Percentiles rank a stretch among this genome's conserved stretches.
These are phyloP conservation scores for Cadophora luteo-olivacea DNA, from an alignment of 2,329 filamentous ascomycete genomes.

Conservation along the genomic window DNA sequence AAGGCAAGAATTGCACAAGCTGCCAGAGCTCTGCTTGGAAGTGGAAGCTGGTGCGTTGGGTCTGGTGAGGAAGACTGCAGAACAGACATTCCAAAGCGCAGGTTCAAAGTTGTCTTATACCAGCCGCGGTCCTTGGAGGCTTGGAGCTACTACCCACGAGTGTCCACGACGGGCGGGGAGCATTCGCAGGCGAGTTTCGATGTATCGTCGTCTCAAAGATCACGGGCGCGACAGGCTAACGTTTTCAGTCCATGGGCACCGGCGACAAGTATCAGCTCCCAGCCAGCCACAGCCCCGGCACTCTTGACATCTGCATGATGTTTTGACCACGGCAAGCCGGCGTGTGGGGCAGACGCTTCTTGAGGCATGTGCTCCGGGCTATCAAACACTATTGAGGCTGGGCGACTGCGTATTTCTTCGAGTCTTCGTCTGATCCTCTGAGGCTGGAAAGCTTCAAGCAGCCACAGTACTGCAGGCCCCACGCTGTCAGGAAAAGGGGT, in stretches of 20 bases:
- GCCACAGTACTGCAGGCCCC: conserved; percentile 20
- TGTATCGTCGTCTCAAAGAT: conserved; percentile 39
- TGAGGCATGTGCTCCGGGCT: conserved; percentile 29
- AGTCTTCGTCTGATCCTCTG: conserved; percentile 33
- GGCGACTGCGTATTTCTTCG: conserved; percentile 8
- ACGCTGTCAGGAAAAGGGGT: conserved; percentile 25
- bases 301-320: conserved; percentile 34
- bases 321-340: conserved; percentile 29
- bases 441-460: conserved; percentile 25
- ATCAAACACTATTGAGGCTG: conserved; percentile 34
- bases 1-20: conserved; percentile 43
- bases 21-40: conserved; percentile 56
- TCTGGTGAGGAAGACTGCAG: conserved; percentile 42
- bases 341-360: conserved; percentile 14
- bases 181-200: conserved; percentile 41
- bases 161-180: conserved; percentile 8
- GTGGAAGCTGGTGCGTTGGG: conserved; percentile 38
- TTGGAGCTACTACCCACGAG: conserved; percentile 11
- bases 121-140: conserved; percentile 23
- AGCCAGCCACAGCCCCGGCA: conserved; percentile 20
- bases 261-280: conserved; percentile 25
- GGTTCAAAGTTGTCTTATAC: conserved; percentile 34
- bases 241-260: conserved; percentile 38
- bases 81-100: conserved; percentile 23
- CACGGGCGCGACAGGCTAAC: conserved; percentile 40